Evolutionary conservation across 2,329 filamentous ascomycete species (phyloP), one percentile per base, ranked within the genome.

Genomic region (Thielaviopsis ethacetica): DNA sequence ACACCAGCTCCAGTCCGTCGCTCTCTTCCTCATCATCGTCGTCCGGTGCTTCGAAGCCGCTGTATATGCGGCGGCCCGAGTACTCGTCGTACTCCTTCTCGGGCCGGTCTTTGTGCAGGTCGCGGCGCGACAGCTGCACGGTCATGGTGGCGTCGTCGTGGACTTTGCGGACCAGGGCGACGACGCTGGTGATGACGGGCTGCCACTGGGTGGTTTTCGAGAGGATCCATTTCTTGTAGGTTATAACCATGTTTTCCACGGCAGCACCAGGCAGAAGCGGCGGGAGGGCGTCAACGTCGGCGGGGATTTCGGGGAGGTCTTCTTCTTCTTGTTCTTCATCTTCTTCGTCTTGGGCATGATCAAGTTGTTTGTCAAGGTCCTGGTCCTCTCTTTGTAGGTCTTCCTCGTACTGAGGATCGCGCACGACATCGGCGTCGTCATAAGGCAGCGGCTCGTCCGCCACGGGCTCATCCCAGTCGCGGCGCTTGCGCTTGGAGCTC

Each of bases 21-120:
- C 13, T 41, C 38, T 59, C 85, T 78, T 79, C 78, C 0, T 83
- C 81, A 12, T 81, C 80, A 6, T 82, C 77, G 7, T 80, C 72
- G 12, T 80, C 79, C 0, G 85, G 84, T 64, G 83, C 82, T 65
- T 94, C 88, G 63, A 94, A 93, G 7, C 57, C 57, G 60, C 83
- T 86, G 62, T 79, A 95, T 10, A 88, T 70, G 10, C 88, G 78
- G 62, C 85, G 75, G 0, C 88, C 89, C 0, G 85, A 84, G 47
- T 78, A 71, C 12, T 82, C 76, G 64, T 91, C 83, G 63, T 82
- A 83, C 19, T 71, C 68, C 65, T 79, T 84, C 62, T 82, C 73
- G 57, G 76, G 79, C 61, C 74, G 68, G 58, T 79, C 76, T 5
- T 76, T 70, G 13, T 77, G 70, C 54, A 84, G 73, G 66, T 94